These are phyloP conservation scores for Capsaspora owczarzaki DNA, from an alignment of 78 protist genomes.

Conservation along the genomic window DNA sequence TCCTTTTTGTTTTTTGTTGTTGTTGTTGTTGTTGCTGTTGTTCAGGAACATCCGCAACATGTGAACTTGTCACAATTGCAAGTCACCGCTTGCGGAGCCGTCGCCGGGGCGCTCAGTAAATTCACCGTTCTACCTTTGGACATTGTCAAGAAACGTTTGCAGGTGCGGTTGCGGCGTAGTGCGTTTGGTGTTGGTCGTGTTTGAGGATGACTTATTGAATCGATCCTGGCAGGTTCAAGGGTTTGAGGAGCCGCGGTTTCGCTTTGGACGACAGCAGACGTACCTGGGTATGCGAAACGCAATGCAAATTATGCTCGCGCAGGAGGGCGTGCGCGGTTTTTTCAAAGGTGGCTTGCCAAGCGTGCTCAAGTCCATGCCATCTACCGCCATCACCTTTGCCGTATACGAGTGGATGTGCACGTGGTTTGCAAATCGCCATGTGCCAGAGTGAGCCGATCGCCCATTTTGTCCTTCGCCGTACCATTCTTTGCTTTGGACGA, in stretches of 20 bases:
- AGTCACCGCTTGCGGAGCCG: background rate
- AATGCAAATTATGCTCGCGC: background rate
- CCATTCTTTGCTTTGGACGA: no score
- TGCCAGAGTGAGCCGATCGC: no score
- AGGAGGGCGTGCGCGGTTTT: conserved; percentile 8
- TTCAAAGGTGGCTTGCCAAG: background rate
- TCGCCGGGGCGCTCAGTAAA: conserved; percentile 5
- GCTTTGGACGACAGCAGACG: background rate
- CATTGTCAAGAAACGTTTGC: conserved; percentile 1
- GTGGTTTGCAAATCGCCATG: no score
- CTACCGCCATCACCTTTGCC: no score
- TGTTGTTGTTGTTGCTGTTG: no score
- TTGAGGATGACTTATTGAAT: background rate
- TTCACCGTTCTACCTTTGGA: background rate
- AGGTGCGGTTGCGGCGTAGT: background rate
- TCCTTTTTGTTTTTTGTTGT: no score
- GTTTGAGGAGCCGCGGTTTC: background rate
- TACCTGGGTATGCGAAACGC: background rate
- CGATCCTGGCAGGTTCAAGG: conserved; percentile 6
- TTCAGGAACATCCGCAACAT: background rate
- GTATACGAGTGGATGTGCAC: no score
- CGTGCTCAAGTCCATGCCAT: no score
- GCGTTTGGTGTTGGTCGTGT: background rate
- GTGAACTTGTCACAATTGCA: background rate
- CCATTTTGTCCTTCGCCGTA: no score